Evolutionary conservation across 176 grass and related monocot genomes (phyloP).

Genomic region (Carex kokanica): DNA sequence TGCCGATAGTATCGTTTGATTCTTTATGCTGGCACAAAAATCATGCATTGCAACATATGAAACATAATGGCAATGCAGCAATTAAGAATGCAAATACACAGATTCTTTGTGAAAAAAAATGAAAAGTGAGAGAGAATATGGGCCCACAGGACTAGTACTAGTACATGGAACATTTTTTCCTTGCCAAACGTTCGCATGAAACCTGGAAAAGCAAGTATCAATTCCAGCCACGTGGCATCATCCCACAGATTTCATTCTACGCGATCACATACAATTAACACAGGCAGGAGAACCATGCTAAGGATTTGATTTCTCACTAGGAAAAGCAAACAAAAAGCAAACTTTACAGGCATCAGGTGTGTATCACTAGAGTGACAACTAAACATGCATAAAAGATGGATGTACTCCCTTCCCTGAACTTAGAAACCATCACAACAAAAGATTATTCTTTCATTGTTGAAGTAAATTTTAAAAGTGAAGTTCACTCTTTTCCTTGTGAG

Average conservation of each 20-base stretch:
- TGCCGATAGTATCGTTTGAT: neutral
- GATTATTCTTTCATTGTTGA: constrained; percentile 12
- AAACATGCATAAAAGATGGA: constrained; percentile 25
- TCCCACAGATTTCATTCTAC: constrained; percentile 6
- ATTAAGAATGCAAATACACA: constrained; percentile 7
- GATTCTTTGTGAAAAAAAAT: constrained; percentile 1
- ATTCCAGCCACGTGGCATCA: constrained; percentile 15
- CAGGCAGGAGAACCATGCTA: constrained; percentile 9
- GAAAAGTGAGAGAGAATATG: constrained; percentile 16
- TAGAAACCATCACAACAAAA: neutral
- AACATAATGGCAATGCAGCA: neutral
- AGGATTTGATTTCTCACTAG: constrained; percentile 9
- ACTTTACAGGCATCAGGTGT: constrained; percentile 16
- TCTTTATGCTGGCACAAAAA: constrained; percentile 15
- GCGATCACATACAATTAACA: neutral
- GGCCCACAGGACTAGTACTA: constrained; percentile 4
- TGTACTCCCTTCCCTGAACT: constrained; percentile 10
- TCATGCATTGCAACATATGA: neutral
- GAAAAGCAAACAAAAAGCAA: constrained; percentile 20
- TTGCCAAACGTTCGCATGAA: constrained; percentile 13
- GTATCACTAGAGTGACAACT: constrained; percentile 10
- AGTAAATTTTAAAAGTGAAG: neutral
- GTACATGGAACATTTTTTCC: constrained; percentile 16
- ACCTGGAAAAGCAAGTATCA: neutral
- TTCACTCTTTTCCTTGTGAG: neutral